Conservation (phyloP, 306 rosid species). For the Cicer cuneatum region DNA sequence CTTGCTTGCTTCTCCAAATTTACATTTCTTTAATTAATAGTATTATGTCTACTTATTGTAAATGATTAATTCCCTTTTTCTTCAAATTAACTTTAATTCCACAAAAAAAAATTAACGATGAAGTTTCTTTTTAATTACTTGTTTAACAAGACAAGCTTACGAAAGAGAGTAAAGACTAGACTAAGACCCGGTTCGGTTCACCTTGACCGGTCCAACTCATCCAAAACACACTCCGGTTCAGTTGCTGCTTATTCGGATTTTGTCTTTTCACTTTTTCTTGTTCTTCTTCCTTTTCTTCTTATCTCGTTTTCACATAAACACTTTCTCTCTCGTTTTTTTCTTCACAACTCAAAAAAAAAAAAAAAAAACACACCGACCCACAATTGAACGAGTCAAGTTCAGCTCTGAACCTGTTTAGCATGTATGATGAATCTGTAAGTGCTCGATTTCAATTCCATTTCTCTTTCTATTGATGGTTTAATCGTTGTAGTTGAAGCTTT, state of each 20-base stretch:
- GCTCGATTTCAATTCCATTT: conserved; percentile 32
- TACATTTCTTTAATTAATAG: too few species aligned
- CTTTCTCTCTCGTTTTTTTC: conserved; percentile 49
- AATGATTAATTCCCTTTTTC: too few species aligned
- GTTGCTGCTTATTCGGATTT: conserved; percentile 36
- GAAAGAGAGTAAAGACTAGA: neutral
- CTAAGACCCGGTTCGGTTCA: conserved; percentile 45
- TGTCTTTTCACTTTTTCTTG: conserved; percentile 30
- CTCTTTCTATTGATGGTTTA: conserved; percentile 50
- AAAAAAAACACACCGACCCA: conserved; percentile 44
- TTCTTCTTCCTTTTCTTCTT: conserved; percentile 44
- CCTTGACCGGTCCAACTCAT: conserved; percentile 37
- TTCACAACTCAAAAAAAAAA: conserved; percentile 3
- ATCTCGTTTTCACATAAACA: conserved; percentile 33
- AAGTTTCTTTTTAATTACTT: too few species aligned
- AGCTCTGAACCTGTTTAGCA: conserved; percentile 45
- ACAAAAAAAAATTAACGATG: too few species aligned
- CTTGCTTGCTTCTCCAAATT: too few species aligned
- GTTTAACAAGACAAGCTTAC: too few species aligned
- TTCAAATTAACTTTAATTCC: too few species aligned
- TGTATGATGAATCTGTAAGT: conserved; percentile 61
- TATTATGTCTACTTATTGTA: too few species aligned
- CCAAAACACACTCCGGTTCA: conserved; percentile 37
- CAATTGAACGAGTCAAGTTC: conserved; percentile 43
- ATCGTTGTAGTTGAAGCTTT: conserved; percentile 31